phyloP scores from a whole-genome alignment of 192 early-diverging fungal species.

The Coemansia brasiliensis region DNA sequence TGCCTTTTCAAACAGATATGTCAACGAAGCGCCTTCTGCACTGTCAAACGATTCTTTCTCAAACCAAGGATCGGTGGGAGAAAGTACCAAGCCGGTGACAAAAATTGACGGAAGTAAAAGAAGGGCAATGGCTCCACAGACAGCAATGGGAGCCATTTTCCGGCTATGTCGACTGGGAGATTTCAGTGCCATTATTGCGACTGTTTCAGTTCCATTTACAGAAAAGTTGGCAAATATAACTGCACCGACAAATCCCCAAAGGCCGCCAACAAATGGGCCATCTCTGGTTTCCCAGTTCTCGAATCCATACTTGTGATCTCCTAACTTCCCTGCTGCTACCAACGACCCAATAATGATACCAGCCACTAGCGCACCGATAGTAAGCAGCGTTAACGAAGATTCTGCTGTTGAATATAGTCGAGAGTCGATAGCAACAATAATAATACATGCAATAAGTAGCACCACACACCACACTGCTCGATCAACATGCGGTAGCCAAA shows the following conservation, averaged over 20 bases:
- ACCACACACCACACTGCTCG: constrained; percentile 19
- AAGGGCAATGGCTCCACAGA: constrained; percentile 8
- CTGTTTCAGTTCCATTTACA: constrained; percentile 12
- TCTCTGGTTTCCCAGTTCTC: constrained; percentile 22
- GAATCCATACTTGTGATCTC: constrained; percentile 20
- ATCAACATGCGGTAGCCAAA: constrained; percentile 22
- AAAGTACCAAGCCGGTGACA: constrained; percentile 19
- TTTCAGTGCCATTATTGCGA: constrained; percentile 14
- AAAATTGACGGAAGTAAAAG: constrained; percentile 20
- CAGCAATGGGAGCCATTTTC: constrained; percentile 2
- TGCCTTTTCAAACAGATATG: constrained; percentile 21
- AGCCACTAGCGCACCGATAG: constrained; percentile 12
- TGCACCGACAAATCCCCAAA: constrained; percentile 18
- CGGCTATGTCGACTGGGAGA: constrained; percentile 9
- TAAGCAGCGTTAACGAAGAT: constrained; percentile 12
- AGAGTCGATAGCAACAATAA: constrained; percentile 19
- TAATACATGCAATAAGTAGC: constrained; percentile 12
- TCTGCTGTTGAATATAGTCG: constrained; percentile 17
- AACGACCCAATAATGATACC: constrained; percentile 17
- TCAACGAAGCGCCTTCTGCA: constrained; percentile 10
- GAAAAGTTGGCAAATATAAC: constrained; percentile 21
- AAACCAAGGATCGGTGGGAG: constrained; percentile 11
- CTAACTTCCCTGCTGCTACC: constrained; percentile 20
- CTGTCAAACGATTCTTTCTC: constrained; percentile 2
- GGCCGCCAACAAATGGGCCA: constrained; percentile 15